Conservation (phyloP, 257 asterid species). For the Fraxinus anomala region DNA sequence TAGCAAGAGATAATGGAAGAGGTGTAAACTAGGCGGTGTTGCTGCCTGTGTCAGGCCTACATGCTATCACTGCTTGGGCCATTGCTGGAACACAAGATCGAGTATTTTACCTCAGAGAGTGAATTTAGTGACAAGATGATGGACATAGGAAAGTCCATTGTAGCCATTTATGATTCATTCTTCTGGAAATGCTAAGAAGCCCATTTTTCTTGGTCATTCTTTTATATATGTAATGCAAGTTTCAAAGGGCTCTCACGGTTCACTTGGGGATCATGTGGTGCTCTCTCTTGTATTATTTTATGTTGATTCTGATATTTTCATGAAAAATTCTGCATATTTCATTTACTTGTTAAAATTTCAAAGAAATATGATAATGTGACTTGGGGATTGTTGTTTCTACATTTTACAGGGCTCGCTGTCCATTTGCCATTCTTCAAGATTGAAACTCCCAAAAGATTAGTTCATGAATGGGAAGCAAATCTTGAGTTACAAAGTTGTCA, state of each 20-base stretch:
- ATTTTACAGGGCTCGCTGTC: constrained; percentile 72
- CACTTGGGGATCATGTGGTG: neutral
- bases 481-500: constrained; percentile 56
- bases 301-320: neutral
- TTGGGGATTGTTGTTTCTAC: constrained; percentile 65
- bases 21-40: too few relatives aligned
- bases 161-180: constrained; percentile 43
- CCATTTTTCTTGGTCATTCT: neutral
- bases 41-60: too few relatives aligned
- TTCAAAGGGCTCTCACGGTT: neutral
- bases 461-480: too few relatives aligned
- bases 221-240: too few relatives aligned
- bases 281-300: neutral
- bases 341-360: constrained; percentile 75
- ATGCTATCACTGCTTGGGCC: too few relatives aligned
- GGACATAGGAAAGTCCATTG: constrained; percentile 74
- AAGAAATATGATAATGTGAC: constrained; percentile 50
- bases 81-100: too few relatives aligned
- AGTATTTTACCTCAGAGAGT: constrained; percentile 39
- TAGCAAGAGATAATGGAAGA: neutral
- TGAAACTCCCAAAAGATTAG: too few relatives aligned
- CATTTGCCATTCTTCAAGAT: constrained; percentile 70
- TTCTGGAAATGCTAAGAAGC: constrained; percentile 72
- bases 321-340: constrained; percentile 14
- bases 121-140: constrained; percentile 70